Conservation (phyloP, 495 filamentous ascomycete genomes). For the Venustampulla echinocandica region DNA sequence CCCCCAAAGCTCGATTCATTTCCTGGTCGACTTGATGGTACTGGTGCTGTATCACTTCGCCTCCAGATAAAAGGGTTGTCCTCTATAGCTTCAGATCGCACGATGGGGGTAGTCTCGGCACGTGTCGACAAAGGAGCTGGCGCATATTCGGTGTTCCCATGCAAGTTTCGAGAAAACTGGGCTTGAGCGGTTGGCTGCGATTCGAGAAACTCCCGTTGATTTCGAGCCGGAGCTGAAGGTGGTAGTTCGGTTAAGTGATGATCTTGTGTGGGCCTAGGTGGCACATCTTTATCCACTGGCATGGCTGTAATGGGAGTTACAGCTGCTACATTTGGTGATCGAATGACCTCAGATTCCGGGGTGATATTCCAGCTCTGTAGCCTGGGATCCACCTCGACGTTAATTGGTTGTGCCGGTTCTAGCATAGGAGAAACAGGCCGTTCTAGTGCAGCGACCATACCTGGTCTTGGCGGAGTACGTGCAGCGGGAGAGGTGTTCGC, state of each 20-base stretch:
- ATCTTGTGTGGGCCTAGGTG: constrained; percentile 6
- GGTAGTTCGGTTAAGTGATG: constrained; percentile 16
- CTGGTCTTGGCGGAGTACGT: not conserved
- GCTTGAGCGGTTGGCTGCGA: not conserved
- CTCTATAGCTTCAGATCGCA: constrained; percentile 1
- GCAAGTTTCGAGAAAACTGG: not conserved
- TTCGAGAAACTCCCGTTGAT: constrained; percentile 4
- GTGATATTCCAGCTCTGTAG: constrained; percentile 8
- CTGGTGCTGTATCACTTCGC: constrained; percentile 12
- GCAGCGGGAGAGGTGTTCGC: not conserved
- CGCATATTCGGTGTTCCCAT: not conserved
- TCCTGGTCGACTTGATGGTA: not conserved
- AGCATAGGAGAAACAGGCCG: constrained; percentile 17
- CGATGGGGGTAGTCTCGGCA: constrained; percentile 15
- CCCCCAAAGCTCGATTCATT: not conserved
- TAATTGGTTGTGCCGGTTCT: not conserved
- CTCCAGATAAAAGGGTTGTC: constrained; percentile 8
- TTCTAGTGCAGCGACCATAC: constrained; percentile 13
- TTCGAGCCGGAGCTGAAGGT: constrained; percentile 1
- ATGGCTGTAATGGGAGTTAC: not conserved
- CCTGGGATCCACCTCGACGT: not conserved
- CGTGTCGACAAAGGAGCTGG: constrained; percentile 8
- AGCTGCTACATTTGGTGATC: not conserved
- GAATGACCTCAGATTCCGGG: constrained; percentile 1
- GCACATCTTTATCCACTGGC: constrained; percentile 8